phyloP scores from a whole-genome alignment of 179 eudicot species.

The Beta lomatogona region DNA sequence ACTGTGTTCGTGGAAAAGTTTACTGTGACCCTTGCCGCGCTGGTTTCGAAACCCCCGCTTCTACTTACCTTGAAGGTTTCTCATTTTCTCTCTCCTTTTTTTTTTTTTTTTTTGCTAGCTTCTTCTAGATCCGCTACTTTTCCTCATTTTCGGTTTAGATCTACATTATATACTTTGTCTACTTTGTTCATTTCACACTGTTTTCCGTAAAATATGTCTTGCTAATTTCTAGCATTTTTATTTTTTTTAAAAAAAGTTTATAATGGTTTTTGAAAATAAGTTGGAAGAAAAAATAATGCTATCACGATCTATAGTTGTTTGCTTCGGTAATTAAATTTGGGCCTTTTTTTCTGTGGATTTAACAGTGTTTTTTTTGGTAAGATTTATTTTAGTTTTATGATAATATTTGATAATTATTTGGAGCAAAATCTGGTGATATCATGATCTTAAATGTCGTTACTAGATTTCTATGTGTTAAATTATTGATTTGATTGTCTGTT shows the following conservation, averaged over 20 bases:
- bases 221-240: no score
- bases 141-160: no score
- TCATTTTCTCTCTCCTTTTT: background rate
- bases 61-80: slow-evolving; percentile 37
- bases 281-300: no score
- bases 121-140: background rate
- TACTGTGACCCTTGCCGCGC: slow-evolving; percentile 48
- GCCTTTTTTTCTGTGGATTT: no score
- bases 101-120: background rate
- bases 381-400: background rate
- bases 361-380: background rate
- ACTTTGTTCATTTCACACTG: no score
- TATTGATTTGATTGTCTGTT: background rate
- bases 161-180: no score
- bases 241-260: no score
- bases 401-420: background rate
- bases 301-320: no score
- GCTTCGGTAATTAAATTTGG: background rate
- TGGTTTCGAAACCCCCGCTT: slow-evolving; percentile 49
- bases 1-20: slow-evolving; percentile 36
- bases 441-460: background rate
- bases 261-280: no score
- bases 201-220: no score
- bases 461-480: background rate
- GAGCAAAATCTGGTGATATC: background rate